Base-by-base conservation (phyloP, 352 stramenopile genomes). In the Globisporangium acanthophoron region DNA sequence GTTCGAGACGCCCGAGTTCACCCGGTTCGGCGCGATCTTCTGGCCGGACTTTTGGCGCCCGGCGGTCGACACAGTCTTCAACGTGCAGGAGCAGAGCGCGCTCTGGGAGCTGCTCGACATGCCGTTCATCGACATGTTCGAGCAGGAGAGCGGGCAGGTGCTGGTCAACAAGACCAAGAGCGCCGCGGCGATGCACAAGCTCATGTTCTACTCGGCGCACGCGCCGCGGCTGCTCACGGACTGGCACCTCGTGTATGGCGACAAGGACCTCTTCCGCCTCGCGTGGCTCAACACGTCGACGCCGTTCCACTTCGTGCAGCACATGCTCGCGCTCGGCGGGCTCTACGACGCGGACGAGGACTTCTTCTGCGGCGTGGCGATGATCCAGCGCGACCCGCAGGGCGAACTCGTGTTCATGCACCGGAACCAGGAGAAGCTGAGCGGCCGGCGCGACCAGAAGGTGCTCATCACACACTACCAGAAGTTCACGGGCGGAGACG, bases 21-120 rank as follows among this genome's bases (percentile, higher is more conserved):
- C 61, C 0, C 64, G 65, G 41, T 65, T 71, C 37, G 85, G 85
- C 45, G 82, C 85, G 15, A 71, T 94, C 8, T 94, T 94, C 65
- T 94, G 85, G 85, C 85, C 85, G 7, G 85, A 94, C 59, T 94
- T 92, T 51, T 94, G 85, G 85, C 73, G 78, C 44, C 80, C 81
- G 3, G 49, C 45, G 21, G 58, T 73, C 40, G 74, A 73, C 27
- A 92, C 79, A 9, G 71, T 71, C 3, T 94, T 92, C 59, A 91
- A 92, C 48, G 68, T 94, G 8, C 77, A 92, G 0, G 61, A 85
- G 50, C 78, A 90, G 46, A 90, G 72, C 53, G 70, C 59, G 8
- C 40, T 94, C 44, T 94, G 85, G 85, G 54, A 74, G 8, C 45
- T 91, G 46, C 58, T 94, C 15, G 80, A 89, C 64, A 91, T 92